A percentile compares a stretch with the other conserved stretches of the same genome.
Conservation (phyloP, 805 yeast genomes). For the Candida easanensis region DNA sequence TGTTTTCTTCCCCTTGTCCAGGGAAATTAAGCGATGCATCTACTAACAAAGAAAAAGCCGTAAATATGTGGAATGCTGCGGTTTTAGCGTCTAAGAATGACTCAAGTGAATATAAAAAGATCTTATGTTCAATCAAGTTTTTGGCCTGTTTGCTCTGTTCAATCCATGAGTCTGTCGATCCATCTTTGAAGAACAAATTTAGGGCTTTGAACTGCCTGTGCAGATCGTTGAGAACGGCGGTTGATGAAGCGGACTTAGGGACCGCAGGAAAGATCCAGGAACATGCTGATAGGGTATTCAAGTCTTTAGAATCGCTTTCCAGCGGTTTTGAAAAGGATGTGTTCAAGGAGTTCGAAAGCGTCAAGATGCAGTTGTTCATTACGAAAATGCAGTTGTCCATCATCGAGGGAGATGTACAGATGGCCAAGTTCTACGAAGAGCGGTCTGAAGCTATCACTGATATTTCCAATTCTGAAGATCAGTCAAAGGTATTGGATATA, state of each 20-base stretch:
- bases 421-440: slow-evolving; percentile 34
- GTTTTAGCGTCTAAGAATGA: slow-evolving; percentile 28
- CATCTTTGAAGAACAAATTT: slow-evolving; percentile 26
- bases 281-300: slow-evolving; percentile 28
- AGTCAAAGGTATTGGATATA: slow-evolving; percentile 25
- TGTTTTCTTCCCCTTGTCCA: background rate
- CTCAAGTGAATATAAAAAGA: slow-evolving; percentile 1
- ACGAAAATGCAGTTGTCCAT: slow-evolving; percentile 32
- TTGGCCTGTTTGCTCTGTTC: slow-evolving; percentile 33
- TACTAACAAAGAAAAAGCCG: slow-evolving; percentile 10
- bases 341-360: slow-evolving; percentile 15
- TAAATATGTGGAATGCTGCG: slow-evolving; percentile 37
- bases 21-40: too few relatives aligned
- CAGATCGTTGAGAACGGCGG: slow-evolving; percentile 26
- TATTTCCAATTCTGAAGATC: slow-evolving; percentile 17
- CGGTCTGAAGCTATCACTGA: slow-evolving; percentile 25
- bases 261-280: slow-evolving; percentile 28
- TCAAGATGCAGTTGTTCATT: slow-evolving; percentile 30
- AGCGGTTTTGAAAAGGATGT: slow-evolving; percentile 9
- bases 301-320: slow-evolving; percentile 21
- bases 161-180: slow-evolving; percentile 28
- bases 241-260: slow-evolving; percentile 26
- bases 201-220: slow-evolving; percentile 33
- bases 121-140: slow-evolving; percentile 22
- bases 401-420: slow-evolving; percentile 31